Evolutionary conservation across 257 asterid genomes (phyloP), one percentile per base, ranked within the genome.

Genomic region (Pogostemon cablin): DNA sequence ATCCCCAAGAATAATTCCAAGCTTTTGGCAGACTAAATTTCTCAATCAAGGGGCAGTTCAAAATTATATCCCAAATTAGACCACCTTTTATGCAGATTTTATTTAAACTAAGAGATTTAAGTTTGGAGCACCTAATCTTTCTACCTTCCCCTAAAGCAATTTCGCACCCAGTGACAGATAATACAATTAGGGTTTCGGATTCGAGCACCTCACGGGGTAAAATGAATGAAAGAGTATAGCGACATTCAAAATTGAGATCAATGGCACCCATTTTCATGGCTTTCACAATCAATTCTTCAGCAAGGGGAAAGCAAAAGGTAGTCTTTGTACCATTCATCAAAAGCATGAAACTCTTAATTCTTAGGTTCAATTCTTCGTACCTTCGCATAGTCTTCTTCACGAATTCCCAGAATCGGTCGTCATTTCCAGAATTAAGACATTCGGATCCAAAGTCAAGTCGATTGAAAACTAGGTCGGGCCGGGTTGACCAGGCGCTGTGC

Each of bases 1-100:
- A 15, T 15, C 0, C 15, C 15, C 15, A 15, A 15, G 15, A 15
- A 15, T 15, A 15, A 15, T 15, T 15, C 15, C 15, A 15, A 15
- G 15, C 15, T 15, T 15, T 15, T 15, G 15, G 15, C 15, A 15
- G 15, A 15, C 15, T 0, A 0, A 57, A 34, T 64, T 60, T 43
- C 67, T 74, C 74, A 47, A 78, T 73, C 65, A 63, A 47, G 7
- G 76, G 73, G 69, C 79, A 78, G 15, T 47, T 32, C 1, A 9
- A 8, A 9, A 73, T 2, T 12, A 78, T 56, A 46, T 44, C 49
- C 44, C 52, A 0, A 46, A 62, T 1, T 35, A 67, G 7, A 32
- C 52, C 54, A 10, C 48, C 72, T 15, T 1, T 6, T 11, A 55
- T 5, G 3, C 0, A 3, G 7, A 56, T 48, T 1, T 2, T 12